Base-by-base conservation (phyloP, 2,329 filamentous ascomycete species). In the Aureobasidium sp. region DNA sequence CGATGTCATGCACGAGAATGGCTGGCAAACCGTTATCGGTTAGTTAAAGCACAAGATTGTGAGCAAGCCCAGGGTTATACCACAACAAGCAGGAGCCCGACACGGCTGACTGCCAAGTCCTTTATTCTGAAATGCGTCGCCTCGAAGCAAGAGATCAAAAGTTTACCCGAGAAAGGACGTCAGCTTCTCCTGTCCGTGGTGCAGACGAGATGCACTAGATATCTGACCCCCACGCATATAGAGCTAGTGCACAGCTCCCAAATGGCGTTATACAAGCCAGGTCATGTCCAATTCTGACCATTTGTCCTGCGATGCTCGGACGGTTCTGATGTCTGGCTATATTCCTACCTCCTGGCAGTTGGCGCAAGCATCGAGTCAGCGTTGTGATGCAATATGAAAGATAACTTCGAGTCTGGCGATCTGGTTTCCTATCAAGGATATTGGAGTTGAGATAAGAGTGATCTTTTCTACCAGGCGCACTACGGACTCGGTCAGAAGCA, bases 1-100 rank as follows among this genome's bases (percentile, higher is more conserved):
- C 64, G 81, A 84, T 69, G 76, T 84, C 5, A 82, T 83, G 79
- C 79, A 81, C 65, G 78, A 82, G 68, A 82, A 80, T 62, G 79
- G 80, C 9, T 83, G 80, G 79, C 78, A 83, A 67, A 83, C 81
- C 9, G 77, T 83, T 30, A 80, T 83, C 76, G 80, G 77, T 29
- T 79, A 37, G n/a, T 42, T 1, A 13, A 10, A 49, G 30, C 47
- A 49, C 10, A 49, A 4, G 7, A 4, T 11, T 21, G 29, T 9
- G 6, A 13, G 25, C 8, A 29, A 16, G 25, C 25, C 29, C 42
- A 6, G 3, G 9, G 9, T 34, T 10, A n/a, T 21, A 34, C 2
- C 21, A 16, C 11, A 13, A 8, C 13, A 29, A 27, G 42, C 25
- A 15, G 13, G 11, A 13, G 42, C 16, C 25, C 5, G 29, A 29